A percentile compares a stretch with the other conserved stretches of the same genome.
These are phyloP conservation scores for Lichtheimia corymbifera DNA, from an alignment of 371 early-diverging fungal genomes.

Conservation along the genomic window DNA sequence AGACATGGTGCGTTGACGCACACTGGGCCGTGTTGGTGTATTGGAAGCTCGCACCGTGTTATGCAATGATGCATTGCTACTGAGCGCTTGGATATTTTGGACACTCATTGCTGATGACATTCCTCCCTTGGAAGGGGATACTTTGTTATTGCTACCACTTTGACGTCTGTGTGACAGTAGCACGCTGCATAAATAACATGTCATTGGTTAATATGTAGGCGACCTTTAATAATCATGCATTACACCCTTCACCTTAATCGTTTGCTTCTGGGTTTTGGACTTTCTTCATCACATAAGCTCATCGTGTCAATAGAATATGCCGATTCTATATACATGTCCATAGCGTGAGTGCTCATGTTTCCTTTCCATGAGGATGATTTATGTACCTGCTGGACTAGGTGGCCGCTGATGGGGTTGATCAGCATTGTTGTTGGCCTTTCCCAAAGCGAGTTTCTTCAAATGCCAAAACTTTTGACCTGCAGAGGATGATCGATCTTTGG, in stretches of 20 bases:
- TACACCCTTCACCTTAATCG: constrained; percentile 14
- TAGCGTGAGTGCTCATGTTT: neutral
- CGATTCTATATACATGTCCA: constrained; percentile 7
- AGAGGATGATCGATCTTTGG: constrained; percentile 12
- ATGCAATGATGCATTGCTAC: constrained; percentile 4
- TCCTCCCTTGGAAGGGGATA: neutral
- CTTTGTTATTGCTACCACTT: constrained; percentile 5
- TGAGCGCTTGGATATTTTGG: constrained; percentile 11
- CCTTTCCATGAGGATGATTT: neutral
- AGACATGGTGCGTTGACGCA: constrained; percentile 21
- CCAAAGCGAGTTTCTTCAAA: constrained; percentile 16
- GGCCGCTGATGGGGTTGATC: constrained; percentile 8
- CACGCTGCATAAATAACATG: constrained; percentile 2
- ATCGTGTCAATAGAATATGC: constrained; percentile 12
- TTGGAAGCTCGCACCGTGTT: neutral
- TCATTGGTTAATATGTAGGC: neutral
- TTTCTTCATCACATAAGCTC: constrained; percentile 13
- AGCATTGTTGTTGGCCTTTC: constrained; percentile 11
- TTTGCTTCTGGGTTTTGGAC: constrained; percentile 17
- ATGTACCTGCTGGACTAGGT: constrained; percentile 14
- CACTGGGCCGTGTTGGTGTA: neutral
- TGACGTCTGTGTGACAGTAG: constrained; percentile 11
- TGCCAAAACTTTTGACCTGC: constrained; percentile 18
- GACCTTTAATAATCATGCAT: no score
- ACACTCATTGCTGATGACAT: constrained; percentile 16